Conservation (phyloP, 2,329 filamentous ascomycete species). For the Penicillium sp. region DNA sequence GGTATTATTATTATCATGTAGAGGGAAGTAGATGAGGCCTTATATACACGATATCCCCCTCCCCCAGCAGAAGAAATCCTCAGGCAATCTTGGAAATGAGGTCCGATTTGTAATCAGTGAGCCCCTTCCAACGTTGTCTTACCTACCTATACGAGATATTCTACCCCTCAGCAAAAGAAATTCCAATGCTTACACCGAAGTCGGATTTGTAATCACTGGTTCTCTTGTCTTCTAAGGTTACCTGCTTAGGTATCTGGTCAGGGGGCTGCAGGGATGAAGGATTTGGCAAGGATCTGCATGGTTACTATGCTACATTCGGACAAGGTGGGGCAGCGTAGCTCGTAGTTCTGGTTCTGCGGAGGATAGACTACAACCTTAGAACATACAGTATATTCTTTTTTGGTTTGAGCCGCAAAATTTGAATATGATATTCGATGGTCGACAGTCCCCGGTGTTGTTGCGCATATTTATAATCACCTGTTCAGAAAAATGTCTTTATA, state of each 20-base stretch:
- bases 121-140: too few species aligned
- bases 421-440: background rate
- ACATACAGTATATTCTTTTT: background rate
- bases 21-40: background rate
- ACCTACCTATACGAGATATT: too few species aligned
- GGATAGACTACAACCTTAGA: too few species aligned
- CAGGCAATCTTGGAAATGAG: too few species aligned
- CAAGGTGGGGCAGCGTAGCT: background rate
- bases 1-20: too few species aligned
- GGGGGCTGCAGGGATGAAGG: background rate
- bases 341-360: background rate
- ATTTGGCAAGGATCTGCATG: background rate
- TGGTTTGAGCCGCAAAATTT: too few species aligned
- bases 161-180: too few species aligned
- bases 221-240: too few species aligned
- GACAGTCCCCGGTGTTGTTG: background rate
- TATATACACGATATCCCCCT: background rate
- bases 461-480: background rate
- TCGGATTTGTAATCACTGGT: too few species aligned
- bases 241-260: background rate
- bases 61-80: background rate
- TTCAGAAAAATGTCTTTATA: background rate
- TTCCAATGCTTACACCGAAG: too few species aligned
- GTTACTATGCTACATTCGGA: background rate
- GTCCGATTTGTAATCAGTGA: background rate